Evolutionary conservation across 2,329 filamentous ascomycete genomes (phyloP).

Genomic region (Teratosphaeria zuluensis): DNA sequence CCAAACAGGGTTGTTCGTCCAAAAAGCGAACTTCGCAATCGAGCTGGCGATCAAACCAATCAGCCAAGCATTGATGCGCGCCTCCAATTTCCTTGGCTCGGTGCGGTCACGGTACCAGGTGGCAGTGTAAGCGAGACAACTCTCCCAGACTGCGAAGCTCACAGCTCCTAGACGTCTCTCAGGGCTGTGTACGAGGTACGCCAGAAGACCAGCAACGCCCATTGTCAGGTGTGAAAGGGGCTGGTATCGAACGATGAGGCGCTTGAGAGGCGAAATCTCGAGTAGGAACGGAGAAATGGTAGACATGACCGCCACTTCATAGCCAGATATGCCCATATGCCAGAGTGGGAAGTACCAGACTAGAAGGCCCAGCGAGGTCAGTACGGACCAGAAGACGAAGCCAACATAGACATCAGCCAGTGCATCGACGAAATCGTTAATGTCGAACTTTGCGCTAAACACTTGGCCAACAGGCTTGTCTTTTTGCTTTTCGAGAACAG

Average conservation of each 20-base stretch:
- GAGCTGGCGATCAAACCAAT: slow-evolving; percentile 77
- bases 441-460: slow-evolving; percentile 63
- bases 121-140: slow-evolving; percentile 74
- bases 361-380: slow-evolving; percentile 78
- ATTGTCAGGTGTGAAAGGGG: slow-evolving; percentile 62
- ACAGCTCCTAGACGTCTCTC: slow-evolving; percentile 69
- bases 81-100: slow-evolving; percentile 67
- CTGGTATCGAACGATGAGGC: slow-evolving; percentile 54
- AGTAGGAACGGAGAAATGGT: slow-evolving; percentile 75
- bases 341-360: slow-evolving; percentile 98
- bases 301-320: slow-evolving; percentile 79
- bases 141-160: slow-evolving; percentile 68
- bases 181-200: slow-evolving; percentile 66
- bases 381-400: slow-evolving; percentile 90
- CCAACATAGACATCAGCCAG: slow-evolving; percentile 86
- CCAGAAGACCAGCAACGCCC: slow-evolving; percentile 66
- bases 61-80: slow-evolving; percentile 68
- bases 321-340: slow-evolving; percentile 98
- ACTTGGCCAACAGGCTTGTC: slow-evolving; percentile 62
- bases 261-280: slow-evolving; percentile 58
- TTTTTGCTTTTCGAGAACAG: slow-evolving; percentile 42
- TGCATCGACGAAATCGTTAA: slow-evolving; percentile 66
- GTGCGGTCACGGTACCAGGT: slow-evolving; percentile 69
- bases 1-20: slow-evolving; percentile 96
- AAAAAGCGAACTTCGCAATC: slow-evolving; percentile 83